Evolutionary conservation across 2,329 filamentous ascomycete genomes (phyloP).

Genomic region (Fusarium ambrosium): DNA sequence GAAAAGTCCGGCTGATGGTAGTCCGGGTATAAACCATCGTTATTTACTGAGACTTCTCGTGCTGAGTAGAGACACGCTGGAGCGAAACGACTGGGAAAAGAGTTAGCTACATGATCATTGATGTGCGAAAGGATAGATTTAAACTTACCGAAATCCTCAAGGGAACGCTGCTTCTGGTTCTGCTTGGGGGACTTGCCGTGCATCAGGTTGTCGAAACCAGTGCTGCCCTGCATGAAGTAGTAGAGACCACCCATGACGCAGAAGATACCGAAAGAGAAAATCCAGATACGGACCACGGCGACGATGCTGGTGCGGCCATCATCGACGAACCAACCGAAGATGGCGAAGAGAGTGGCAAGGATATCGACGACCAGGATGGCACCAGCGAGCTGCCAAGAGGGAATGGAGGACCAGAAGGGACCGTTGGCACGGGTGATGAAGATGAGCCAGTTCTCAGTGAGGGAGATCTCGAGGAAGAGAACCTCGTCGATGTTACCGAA

Average conservation of each 20-base stretch:
- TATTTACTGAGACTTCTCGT: conserved; percentile 85
- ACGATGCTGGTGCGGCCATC: conserved; percentile 80
- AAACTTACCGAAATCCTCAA: conserved; percentile 89
- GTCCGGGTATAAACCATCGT: conserved; percentile 56
- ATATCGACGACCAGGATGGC: conserved; percentile 87
- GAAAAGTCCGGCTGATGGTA: conserved; percentile 54
- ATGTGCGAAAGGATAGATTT: neutral
- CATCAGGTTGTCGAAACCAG: conserved; percentile 92
- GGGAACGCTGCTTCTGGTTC: conserved; percentile 84
- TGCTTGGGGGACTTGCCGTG: conserved; percentile 89
- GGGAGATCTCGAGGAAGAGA: conserved; percentile 89
- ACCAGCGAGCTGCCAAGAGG: conserved; percentile 85
- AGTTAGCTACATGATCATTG: conserved; percentile 62
- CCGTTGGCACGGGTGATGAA: conserved; percentile 96
- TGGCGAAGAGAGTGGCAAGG: conserved; percentile 85
- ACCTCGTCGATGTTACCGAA: conserved; percentile 85
- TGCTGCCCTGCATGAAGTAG: conserved; percentile 85
- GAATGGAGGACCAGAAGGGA: conserved; percentile 90
- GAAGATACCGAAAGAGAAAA: conserved; percentile 92
- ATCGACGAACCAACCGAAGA: conserved; percentile 84
- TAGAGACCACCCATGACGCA: conserved; percentile 80
- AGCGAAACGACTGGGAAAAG: conserved; percentile 79
- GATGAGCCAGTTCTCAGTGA: conserved; percentile 96
- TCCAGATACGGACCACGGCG: conserved; percentile 88
- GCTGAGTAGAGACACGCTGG: conserved; percentile 90